Base-by-base conservation (phyloP, 768 basidiomycete species). In the Tulasnella sp. region DNA sequence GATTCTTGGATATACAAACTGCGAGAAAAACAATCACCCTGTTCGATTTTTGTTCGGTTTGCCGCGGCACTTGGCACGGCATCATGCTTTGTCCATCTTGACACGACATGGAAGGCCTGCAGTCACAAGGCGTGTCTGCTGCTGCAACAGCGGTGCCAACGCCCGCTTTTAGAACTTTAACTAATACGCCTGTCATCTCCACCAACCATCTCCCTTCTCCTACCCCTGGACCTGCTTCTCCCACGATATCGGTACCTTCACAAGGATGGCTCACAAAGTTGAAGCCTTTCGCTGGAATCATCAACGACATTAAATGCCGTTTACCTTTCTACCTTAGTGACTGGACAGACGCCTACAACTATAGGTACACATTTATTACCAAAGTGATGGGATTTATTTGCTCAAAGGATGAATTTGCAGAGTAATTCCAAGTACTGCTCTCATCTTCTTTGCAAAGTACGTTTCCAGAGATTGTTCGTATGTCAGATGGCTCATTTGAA, bases 261-360 rank as follows among this genome's bases (percentile, higher is more conserved):
- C 45, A 22, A 25, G 29, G 31, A 29, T 33, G 45, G 45, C 16
- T 28, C 29, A 33, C 29, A 28, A 28, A 35, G 12, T 27, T 57
- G 22, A 49, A 42, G 0, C 62, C 63, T 2, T 62, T 64, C 16
- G 45, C 56, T 22, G 90, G 90, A 5, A 85, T 92, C 58, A 53
- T 71, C 15, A 53, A 28, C 32, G 91, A 95, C 64, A 69, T 93
- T 12, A 70, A 67, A 40, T 71, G 81, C 1, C 73, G 91, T 35
- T 67, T 70, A 1, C 88, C 89, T 1, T 91, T 77, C 71, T 96
- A 93, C 63, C 53, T 70, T 29, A 81, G 77, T 48, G 89, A 95
- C 66, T 96, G 91, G 91, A 77, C 70, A 8, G 87, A 92, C 63
- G 89, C 84, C 5, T 89, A 83, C 79, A 88, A 87, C 62, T 93